Evolutionary conservation across 371 early-diverging fungal genomes (phyloP).

Genomic region (Haplosporangium sp.): DNA sequence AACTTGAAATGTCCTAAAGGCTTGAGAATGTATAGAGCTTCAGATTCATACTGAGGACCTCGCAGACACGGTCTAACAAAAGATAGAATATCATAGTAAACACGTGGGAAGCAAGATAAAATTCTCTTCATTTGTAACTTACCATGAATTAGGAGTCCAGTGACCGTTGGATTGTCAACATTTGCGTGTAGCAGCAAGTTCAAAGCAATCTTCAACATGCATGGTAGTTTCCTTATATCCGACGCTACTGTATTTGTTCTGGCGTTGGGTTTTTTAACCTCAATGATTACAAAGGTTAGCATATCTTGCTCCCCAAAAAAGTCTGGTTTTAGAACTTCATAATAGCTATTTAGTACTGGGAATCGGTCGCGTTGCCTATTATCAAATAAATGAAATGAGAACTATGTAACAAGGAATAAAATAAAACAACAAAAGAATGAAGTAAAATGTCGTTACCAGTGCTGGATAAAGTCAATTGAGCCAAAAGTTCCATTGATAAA

Average conservation of each 20-base stretch:
- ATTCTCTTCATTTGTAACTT: background rate
- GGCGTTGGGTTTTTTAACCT: background rate
- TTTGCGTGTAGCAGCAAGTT: background rate
- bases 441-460: background rate
- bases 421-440: background rate
- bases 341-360: background rate
- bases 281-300: background rate
- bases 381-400: background rate
- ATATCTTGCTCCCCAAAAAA: background rate
- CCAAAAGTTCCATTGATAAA: background rate
- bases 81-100: too few species aligned
- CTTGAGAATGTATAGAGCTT: too few species aligned
- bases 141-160: background rate
- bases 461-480: background rate
- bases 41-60: too few species aligned
- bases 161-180: background rate
- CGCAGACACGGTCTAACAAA: too few species aligned
- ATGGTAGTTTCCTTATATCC: background rate
- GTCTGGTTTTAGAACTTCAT: background rate
- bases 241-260: too few species aligned
- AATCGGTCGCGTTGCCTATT: background rate
- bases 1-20: too few species aligned
- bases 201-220: background rate
- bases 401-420: background rate
- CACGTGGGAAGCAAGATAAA: too few species aligned